Evolutionary conservation across 306 rosid genomes (phyloP), one percentile per base, ranked within the genome.

Genomic region (Astragalus glycyphyllos): DNA sequence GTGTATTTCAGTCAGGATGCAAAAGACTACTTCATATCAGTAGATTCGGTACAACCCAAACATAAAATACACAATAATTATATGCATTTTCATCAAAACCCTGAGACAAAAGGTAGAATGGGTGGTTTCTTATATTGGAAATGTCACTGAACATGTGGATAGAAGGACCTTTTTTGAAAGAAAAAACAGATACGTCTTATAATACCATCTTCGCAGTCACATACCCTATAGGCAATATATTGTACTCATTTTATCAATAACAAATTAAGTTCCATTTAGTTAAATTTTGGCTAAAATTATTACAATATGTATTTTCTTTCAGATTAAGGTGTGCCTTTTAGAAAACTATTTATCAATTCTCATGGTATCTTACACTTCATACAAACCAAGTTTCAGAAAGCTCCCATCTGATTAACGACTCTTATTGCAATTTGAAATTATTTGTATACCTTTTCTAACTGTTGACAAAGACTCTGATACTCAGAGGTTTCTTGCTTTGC

Each of bases 381-480:
- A 69, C 49, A 31, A 51, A 40, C 69, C 40, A 76, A 68, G 47
- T 48, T 37, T 69, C 59, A 50, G 58, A 76, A 58, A 51, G n/a
- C 37, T 55, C 15, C 12, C 37, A 14, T 60, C 65, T 6, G 32
- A 41, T 58, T 45, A 66, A 34, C 31, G 5, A 44, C 29, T 53
- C 50, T 62, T 16, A 4, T 47, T 14, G 73, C 42, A 16, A 38
- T 26, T 65, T 5, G 32, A 26, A 26, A 48, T 15, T 40, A 57
- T 56, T 12, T 5, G 12, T 16, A 35, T 86, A 95, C 99, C 96
- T 91, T 91, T 76, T 89, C 97, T 67, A 87, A 67, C 63, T 86
- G 93, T 38, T 31, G 80, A 62, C 37, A 49, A 68, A 75, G 82
- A 75, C 69, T 89, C 75, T 91, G 86, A 85, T 84, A 67, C 12